Percentiles rank a stretch among this genome's conserved stretches.
These are phyloP conservation scores for Fraxinus albicans DNA, from an alignment of 305 asterid species.

Conservation along the genomic window DNA sequence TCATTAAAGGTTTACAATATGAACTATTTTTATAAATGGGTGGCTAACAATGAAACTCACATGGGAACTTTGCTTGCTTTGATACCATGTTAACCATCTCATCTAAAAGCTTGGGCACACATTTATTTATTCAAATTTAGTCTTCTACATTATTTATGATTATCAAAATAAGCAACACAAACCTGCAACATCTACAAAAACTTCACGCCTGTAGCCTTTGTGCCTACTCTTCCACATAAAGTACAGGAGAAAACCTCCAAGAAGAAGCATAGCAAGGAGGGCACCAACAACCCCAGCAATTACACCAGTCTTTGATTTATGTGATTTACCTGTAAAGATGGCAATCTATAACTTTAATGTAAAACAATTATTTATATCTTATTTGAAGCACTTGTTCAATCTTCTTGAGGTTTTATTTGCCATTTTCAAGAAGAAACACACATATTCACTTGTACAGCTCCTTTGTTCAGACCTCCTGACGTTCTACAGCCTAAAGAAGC, in stretches of 20 bases:
- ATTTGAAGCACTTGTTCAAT: not conserved
- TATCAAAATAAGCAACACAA: conserved; percentile 19
- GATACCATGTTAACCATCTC: not conserved
- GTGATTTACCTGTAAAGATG: conserved; percentile 50
- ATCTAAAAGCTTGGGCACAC: not conserved
- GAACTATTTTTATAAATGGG: not conserved
- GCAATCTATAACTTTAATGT: not conserved
- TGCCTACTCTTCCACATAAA: conserved; percentile 54
- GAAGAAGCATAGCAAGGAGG: conserved; percentile 48
- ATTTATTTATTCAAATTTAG: not conserved
- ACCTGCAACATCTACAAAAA: conserved; percentile 93
- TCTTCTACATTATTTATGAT: not conserved
- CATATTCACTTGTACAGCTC: not conserved
- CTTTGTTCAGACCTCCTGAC: not conserved
- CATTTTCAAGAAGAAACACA: not conserved
- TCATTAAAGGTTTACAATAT: not conserved
- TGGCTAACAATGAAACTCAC: not conserved
- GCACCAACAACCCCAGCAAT: conserved; percentile 61
- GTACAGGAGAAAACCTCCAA: conserved; percentile 54
- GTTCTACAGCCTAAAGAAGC: not conserved
- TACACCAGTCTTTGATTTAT: conserved; percentile 58
- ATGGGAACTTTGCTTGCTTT: not conserved
- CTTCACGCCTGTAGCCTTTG: conserved; percentile 60
- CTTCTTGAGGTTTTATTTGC: not conserved
- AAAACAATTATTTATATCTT: not conserved